Conservation (phyloP, 2,329 filamentous ascomycete genomes). For the Coniella vitis region DNA sequence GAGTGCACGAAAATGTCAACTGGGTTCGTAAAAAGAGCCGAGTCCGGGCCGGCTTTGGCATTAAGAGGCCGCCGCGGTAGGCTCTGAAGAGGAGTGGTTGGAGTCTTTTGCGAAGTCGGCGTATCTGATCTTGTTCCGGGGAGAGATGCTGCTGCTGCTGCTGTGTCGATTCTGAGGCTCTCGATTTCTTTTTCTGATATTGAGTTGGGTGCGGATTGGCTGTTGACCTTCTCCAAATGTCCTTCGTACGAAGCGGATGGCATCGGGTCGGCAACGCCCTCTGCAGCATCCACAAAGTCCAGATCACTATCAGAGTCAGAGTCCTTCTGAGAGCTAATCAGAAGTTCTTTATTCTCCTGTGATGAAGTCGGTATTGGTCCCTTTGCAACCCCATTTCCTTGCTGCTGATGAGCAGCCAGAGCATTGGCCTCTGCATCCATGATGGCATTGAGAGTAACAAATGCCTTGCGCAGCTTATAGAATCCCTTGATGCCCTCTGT, state of each 20-base stretch:
- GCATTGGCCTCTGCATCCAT: constrained; percentile 62
- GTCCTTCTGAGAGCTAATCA: constrained; percentile 11
- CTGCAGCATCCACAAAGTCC: constrained; percentile 52
- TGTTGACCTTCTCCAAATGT: constrained; percentile 29
- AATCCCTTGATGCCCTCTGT: constrained; percentile 89
- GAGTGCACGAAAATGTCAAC: constrained; percentile 87
- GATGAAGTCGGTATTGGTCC: background rate
- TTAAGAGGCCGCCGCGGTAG: constrained; percentile 26
- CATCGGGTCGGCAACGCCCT: constrained; percentile 31
- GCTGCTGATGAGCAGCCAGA: constrained; percentile 20
- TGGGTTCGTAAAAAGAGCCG: constrained; percentile 62
- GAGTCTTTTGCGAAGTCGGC: constrained; percentile 3
- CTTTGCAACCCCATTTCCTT: background rate
- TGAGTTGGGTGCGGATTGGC: constrained; percentile 10
- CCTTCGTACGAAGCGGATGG: constrained; percentile 42
- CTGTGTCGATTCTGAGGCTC: constrained; percentile 3
- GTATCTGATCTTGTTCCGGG: constrained; percentile 10
- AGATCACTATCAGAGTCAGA: constrained; percentile 28
- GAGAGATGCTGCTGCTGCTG: background rate
- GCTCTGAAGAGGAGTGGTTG: constrained; percentile 16
- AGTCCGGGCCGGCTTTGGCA: constrained; percentile 40
- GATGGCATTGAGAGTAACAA: constrained; percentile 72
- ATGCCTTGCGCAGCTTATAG: constrained; percentile 87
- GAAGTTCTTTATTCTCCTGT: background rate
- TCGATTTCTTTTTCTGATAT: constrained; percentile 13